A percentile compares a stretch with the other conserved stretches of the same genome.
phyloP scores from a whole-genome alignment of 2,329 filamentous ascomycete genomes.

The Colletotrichum kahawae region DNA sequence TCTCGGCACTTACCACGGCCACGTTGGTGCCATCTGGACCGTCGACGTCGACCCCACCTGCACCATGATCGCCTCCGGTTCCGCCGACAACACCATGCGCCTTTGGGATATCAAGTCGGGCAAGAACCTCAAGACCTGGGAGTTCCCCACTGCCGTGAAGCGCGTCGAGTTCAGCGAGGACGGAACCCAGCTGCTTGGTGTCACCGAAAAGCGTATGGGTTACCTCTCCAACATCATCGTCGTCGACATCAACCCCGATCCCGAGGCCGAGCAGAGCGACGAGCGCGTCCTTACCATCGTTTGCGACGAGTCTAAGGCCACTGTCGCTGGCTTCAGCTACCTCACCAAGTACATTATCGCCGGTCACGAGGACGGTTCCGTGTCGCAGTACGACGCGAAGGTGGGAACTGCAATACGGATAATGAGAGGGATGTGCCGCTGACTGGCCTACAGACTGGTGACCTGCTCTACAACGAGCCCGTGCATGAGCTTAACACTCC shows the following conservation, averaged over 20 bases:
- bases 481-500: constrained; percentile 83
- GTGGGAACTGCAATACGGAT: constrained; percentile 41
- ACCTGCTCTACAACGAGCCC: constrained; percentile 79
- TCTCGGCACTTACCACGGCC: constrained; percentile 93
- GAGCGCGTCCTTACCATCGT: constrained; percentile 87
- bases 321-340: constrained; percentile 96
- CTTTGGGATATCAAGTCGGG: constrained; percentile 96
- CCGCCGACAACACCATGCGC: constrained; percentile 97
- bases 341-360: constrained; percentile 95
- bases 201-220: constrained; percentile 98
- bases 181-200: constrained; percentile 85
- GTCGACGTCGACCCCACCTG: constrained; percentile 95
- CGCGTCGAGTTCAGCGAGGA: constrained; percentile 97
- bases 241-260: constrained; percentile 84
- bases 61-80: constrained; percentile 90
- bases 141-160: constrained; percentile 97
- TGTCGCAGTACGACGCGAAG: constrained; percentile 93
- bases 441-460: constrained; percentile 65
- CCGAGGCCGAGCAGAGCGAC: constrained; percentile 81
- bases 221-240: constrained; percentile 94
- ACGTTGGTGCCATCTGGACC: constrained; percentile 98
- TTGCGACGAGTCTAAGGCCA: constrained; percentile 95
- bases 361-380: constrained; percentile 93
- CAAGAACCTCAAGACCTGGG: constrained; percentile 94
- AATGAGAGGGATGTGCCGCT: neutral